Evolutionary conservation across 345 rosid species (phyloP), one percentile per base, ranked within the genome.

Genomic region (Odontarrhena argentea): DNA sequence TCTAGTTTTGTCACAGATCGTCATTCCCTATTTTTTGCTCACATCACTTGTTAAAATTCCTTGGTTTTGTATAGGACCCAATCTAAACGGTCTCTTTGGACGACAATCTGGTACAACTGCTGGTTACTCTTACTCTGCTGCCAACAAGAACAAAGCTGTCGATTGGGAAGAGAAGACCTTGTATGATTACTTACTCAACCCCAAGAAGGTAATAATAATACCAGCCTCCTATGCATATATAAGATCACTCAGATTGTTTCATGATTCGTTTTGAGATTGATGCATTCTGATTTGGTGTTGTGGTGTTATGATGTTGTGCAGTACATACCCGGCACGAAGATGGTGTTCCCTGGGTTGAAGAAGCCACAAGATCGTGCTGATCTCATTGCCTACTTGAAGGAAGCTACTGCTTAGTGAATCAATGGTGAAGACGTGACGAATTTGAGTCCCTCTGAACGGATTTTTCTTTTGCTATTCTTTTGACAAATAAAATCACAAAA

Each of bases 301-400:
- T 34, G 30, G 15, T 44, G 43, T 32, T 18, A 18, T 18, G 7
- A 28, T 28, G 32, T 28, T 28, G 28, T 78, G 83, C 94, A 90
- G 98, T 93, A 93, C 76, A 93, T 93, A 40, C 97, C 98, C 0
- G 98, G 97, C 62, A 93, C 98, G 1, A 93, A 93, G 86, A 93
- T 93, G 98, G 98, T 93, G 37, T 93, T 93, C 81, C 98, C 98
- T 55, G 98, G 98, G 63, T 67, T 92, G 54, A 92, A 92, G 88
- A 92, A 89, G 83, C 96, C 98, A 1, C 90, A 90, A 70, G 97
- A 93, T 0, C 97, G 97, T 1, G 92, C 94, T 1, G 97, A 93
- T 47, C 98, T 93, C 74, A 93, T 93, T 43, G 89, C 98, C 28
- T 93, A 80, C 75, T 77, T 93, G 86, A 93, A 90, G 88, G 74